These are phyloP conservation scores for Backusella macrospora DNA, from an alignment of 192 early-diverging fungal species.

Conservation along the genomic window DNA sequence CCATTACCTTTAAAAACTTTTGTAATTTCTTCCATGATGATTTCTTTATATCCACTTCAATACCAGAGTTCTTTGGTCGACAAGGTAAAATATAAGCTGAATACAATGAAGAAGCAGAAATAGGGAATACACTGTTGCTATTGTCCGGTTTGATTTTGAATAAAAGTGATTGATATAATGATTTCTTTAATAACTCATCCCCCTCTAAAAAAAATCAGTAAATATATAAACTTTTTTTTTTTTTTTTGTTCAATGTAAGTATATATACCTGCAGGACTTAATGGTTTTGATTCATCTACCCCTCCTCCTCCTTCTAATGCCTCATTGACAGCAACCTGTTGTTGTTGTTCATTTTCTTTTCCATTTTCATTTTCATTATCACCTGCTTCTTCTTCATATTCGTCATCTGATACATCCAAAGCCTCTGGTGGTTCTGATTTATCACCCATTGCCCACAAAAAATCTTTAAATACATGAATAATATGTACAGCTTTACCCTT, in stretches of 20 bases:
- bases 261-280: constrained; percentile 9
- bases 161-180: constrained; percentile 72
- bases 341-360: not conserved
- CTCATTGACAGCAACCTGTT: not conserved
- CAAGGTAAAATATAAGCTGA: constrained; percentile 75
- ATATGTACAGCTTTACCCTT: constrained; percentile 85
- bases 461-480: constrained; percentile 76
- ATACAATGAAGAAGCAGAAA: constrained; percentile 75
- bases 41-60: constrained; percentile 78
- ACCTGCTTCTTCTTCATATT: constrained; percentile 34
- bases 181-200: constrained; percentile 70
- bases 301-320: not conserved
- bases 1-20: constrained; percentile 88
- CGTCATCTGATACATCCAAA: constrained; percentile 26
- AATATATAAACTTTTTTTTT: not conserved
- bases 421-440: constrained; percentile 63
- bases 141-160: constrained; percentile 62
- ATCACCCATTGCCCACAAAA: constrained; percentile 76
- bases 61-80: constrained; percentile 52
- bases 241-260: not conserved
- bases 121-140: constrained; percentile 65
- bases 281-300: not conserved
- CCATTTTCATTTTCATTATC: constrained; percentile 22
- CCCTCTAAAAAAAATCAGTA: constrained; percentile 54
- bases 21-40: constrained; percentile 85